Evolutionary conservation across 2,329 filamentous ascomycete species (phyloP).

Genomic region (Exophiala sp.): DNA sequence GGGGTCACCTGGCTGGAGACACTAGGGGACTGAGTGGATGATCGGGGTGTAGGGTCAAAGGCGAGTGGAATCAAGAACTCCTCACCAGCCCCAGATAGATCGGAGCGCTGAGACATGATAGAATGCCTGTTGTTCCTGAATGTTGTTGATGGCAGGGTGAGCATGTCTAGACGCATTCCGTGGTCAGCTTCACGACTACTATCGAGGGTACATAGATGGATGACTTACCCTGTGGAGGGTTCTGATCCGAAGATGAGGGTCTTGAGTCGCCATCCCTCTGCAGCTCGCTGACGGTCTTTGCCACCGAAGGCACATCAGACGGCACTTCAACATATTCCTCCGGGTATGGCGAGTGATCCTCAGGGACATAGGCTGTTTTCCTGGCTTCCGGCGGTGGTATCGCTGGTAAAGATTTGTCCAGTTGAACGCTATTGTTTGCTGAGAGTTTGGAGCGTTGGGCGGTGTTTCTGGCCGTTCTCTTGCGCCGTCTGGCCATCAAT

Average conservation of each 20-base stretch:
- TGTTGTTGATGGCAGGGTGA: conserved; percentile 66
- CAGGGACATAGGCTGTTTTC: conserved; percentile 32
- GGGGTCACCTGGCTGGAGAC: conserved; percentile 37
- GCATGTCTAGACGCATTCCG: conserved; percentile 44
- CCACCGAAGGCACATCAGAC: conserved; percentile 23
- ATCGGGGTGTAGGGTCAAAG: conserved; percentile 62
- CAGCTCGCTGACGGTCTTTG: conserved; percentile 25
- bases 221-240: conserved; percentile 18
- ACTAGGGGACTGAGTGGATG: conserved; percentile 47
- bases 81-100: conserved; percentile 54
- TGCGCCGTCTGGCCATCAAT: conserved; percentile 83
- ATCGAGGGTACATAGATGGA: conserved; percentile 3
- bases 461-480: conserved; percentile 47
- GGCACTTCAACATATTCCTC: conserved; percentile 36
- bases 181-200: conserved; percentile 11
- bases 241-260: conserved; percentile 21
- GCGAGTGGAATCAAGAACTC: conserved; percentile 73
- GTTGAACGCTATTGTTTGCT: conserved; percentile 48
- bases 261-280: conserved; percentile 19
- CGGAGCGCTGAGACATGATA: conserved; percentile 52
- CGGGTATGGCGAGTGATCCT: conserved; percentile 45
- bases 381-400: conserved; percentile 60
- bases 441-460: conserved; percentile 30
- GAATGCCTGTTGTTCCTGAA: conserved; percentile 77
- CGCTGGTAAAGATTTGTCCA: conserved; percentile 89